Evolutionary conservation across 1,284 basidiomycete genomes (phyloP).

Genomic region (Ceratobasidium sp.): DNA sequence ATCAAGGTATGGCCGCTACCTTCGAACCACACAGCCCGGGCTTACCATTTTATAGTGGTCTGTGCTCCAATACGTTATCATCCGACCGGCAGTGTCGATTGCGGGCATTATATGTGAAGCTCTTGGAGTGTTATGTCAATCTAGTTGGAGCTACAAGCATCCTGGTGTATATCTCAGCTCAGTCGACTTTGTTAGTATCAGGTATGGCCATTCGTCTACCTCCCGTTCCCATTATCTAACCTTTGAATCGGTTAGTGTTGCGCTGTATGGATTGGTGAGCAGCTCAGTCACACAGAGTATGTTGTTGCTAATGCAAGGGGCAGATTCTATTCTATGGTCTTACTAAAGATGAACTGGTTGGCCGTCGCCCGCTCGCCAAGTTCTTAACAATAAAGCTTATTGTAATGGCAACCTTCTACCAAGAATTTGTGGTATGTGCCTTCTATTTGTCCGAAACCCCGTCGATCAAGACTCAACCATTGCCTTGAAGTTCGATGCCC

Average conservation of each 20-base stretch:
- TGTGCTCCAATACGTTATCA: conserved; percentile 85
- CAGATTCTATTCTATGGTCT: conserved; percentile 81
- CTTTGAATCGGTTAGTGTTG: conserved; percentile 64
- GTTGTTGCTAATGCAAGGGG: not conserved
- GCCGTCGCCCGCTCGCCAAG: conserved; percentile 82
- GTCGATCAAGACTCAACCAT: not conserved
- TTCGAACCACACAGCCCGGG: too few relatives aligned
- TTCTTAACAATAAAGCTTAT: conserved; percentile 87
- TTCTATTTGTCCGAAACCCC: not conserved
- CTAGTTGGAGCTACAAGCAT: conserved; percentile 68
- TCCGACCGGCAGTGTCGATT: conserved; percentile 78
- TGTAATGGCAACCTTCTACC: conserved; percentile 85
- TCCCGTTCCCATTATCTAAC: conserved; percentile 28
- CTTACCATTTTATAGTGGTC: conserved; percentile 68
- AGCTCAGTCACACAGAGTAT: conserved; percentile 44
- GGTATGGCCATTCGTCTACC: conserved; percentile 59
- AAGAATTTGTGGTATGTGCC: conserved; percentile 76
- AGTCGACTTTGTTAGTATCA: conserved; percentile 83
- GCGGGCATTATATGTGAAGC: conserved; percentile 81
- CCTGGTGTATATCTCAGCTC: conserved; percentile 79
- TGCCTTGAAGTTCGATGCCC: conserved; percentile 65
- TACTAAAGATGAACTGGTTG: conserved; percentile 79
- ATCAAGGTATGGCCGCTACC: too few relatives aligned
- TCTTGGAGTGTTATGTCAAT: conserved; percentile 75
- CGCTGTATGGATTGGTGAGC: conserved; percentile 75